Percentiles rank a stretch among this genome's conserved stretches.
Evolutionary conservation across 176 grass and related monocot genomes (phyloP).

Genomic region (Cymbopogon citratus): DNA sequence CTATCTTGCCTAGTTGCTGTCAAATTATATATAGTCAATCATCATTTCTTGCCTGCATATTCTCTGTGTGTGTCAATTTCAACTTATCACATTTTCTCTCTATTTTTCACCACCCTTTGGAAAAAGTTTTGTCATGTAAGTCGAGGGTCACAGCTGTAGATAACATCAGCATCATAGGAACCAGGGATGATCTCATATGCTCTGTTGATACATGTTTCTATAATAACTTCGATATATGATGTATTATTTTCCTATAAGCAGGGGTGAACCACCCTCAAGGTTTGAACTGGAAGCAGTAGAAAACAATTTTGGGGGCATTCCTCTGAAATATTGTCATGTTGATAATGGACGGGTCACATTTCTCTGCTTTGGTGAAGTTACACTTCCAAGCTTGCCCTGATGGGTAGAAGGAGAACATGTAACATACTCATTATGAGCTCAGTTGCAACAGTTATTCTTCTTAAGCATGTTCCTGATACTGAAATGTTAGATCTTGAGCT

Average conservation of each 20-base stretch:
- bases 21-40: background rate
- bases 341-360: constrained; percentile 52
- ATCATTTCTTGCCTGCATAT: background rate
- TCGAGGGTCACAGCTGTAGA: background rate
- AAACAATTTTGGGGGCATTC: constrained; percentile 30
- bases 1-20: background rate
- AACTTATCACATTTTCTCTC: background rate
- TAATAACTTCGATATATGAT: background rate
- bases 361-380: constrained; percentile 45
- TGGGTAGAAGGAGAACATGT: background rate
- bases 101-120: background rate
- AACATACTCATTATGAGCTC: background rate
- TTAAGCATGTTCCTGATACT: background rate
- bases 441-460: background rate
- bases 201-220: background rate
- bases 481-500: background rate
- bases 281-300: constrained; percentile 42
- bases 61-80: background rate
- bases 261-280: constrained; percentile 42
- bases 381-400: constrained; percentile 54
- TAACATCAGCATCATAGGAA: background rate
- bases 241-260: background rate
- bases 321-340: constrained; percentile 57
- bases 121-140: background rate
- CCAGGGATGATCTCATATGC: background rate